phyloP scores from a whole-genome alignment of 768 basidiomycete genomes.

The Lactarius quietus region DNA sequence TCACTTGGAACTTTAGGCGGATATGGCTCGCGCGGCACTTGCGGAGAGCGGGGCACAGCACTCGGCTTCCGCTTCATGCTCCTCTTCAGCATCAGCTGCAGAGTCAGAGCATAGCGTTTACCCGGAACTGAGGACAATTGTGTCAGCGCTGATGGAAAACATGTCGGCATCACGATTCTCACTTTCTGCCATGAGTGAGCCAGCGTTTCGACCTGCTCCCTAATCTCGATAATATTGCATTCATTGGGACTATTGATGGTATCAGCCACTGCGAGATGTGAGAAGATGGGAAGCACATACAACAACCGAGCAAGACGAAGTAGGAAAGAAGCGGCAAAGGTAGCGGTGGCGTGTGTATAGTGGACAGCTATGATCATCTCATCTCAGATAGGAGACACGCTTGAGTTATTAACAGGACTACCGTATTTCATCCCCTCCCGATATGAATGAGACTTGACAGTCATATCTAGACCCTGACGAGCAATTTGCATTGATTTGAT shows the following conservation, averaged over 20 bases:
- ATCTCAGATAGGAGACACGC: neutral
- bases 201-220: constrained; percentile 73
- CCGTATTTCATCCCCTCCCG: constrained; percentile 92
- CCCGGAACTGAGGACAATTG: constrained; percentile 64
- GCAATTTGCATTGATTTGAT: constrained; percentile 82
- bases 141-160: constrained; percentile 18
- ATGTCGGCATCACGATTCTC: constrained; percentile 29
- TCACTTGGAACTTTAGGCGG: constrained; percentile 35
- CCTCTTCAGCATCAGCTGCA: constrained; percentile 85
- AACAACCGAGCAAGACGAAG: constrained; percentile 84
- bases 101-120: constrained; percentile 85
- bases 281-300: constrained; percentile 42
- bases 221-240: constrained; percentile 71
- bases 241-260: constrained; percentile 63
- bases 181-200: constrained; percentile 80
- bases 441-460: constrained; percentile 78
- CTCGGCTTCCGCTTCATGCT: constrained; percentile 56
- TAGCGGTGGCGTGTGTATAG: constrained; percentile 89
- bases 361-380: constrained; percentile 59
- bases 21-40: constrained; percentile 46
- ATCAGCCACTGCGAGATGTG: neutral
- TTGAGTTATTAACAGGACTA: constrained; percentile 34
- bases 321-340: constrained; percentile 88
- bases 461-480: constrained; percentile 75
- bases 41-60: constrained; percentile 60